Base-by-base conservation (phyloP, 164 flowering plant species). In the Magnolia changhungtana region DNA sequence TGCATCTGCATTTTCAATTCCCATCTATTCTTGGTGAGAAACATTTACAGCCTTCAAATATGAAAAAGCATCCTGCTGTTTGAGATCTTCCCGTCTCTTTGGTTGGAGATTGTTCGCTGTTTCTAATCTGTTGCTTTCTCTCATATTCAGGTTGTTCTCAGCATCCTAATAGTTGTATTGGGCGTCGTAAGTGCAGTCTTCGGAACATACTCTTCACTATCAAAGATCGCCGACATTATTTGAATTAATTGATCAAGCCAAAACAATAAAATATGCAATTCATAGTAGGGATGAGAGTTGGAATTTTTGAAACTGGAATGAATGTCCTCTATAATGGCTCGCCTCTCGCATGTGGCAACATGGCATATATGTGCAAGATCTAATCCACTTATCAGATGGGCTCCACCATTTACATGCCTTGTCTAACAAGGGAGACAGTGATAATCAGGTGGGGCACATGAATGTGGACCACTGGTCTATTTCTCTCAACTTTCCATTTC, bases 171-270 rank as follows among this genome's bases (percentile, higher is more conserved):
- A 19, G 74, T 74, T 67, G 88, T 49, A 7, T 27, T 89, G 75
- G 97, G 95, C 50, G 51, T 88, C 72, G 16, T 84, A 58, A 69
- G 88, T 76, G 89, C 90, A 31, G 67, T 72, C 70, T 37, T 90
- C 18, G 95, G 95, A 66, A 90, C 95, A 51, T 91, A 88, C 78
- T 84, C 92, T 13, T 90, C 97, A 0, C 7, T 88, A 16, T 75
- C 78, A 2, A 50, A 81, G 50, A 87, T 92, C 19, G 81, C 55
- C n/a, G 18, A 21, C 10, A 63, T 1, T 63, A 16, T 18, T 3
- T 63, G 20, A 63, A 16, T 37, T 37, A 37, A 37, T 37, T 37
- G 45, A 37, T 37, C 6, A 37, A 37, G 4, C 45, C 45, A 37
- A 37, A 37, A 37, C 45, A 37, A 4, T 37, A 37, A 37, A 37